Percentiles rank a stretch among this genome's conserved stretches.
phyloP scores from a whole-genome alignment of 768 basidiomycete species.

The Leccinellum albellum region DNA sequence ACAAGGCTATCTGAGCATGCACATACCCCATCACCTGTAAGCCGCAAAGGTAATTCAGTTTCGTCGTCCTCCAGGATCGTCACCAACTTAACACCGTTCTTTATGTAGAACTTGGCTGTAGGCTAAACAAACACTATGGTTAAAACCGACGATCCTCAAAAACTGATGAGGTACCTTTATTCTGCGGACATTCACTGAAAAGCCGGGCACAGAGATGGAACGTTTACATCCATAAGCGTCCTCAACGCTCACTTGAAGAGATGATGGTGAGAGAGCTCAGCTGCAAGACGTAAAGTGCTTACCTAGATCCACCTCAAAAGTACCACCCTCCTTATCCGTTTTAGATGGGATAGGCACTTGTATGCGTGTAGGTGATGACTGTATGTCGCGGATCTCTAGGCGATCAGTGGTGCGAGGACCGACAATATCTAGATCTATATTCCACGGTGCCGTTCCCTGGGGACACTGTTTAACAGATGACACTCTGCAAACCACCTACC shows the following conservation, averaged over 20 bases:
- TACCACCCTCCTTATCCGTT: constrained; percentile 65
- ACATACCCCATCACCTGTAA: constrained; percentile 88
- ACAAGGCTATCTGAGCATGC: neutral
- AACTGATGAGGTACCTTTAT: constrained; percentile 52
- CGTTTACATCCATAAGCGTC: constrained; percentile 88
- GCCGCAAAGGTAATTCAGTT: constrained; percentile 70
- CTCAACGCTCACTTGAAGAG: constrained; percentile 66
- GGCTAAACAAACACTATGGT: constrained; percentile 46
- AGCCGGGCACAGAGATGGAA: constrained; percentile 66
- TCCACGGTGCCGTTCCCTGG: constrained; percentile 90
- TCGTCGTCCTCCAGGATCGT: constrained; percentile 72
- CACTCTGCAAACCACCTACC: neutral
- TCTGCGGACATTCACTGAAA: constrained; percentile 80
- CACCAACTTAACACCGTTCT: constrained; percentile 49
- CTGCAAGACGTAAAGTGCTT: constrained; percentile 16
- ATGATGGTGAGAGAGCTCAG: neutral
- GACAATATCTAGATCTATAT: constrained; percentile 75
- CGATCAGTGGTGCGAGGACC: constrained; percentile 66
- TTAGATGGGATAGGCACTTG: constrained; percentile 65
- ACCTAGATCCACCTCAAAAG: constrained; percentile 79
- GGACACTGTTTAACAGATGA: constrained; percentile 1
- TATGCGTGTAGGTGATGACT: constrained; percentile 50
- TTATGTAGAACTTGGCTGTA: constrained; percentile 82
- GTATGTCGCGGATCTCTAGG: constrained; percentile 52
- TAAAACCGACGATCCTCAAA: neutral